Evolutionary conservation across 1,139 yeast species (phyloP), one percentile per base, ranked within the genome.

Genomic region (Zygoascus meyerae): DNA sequence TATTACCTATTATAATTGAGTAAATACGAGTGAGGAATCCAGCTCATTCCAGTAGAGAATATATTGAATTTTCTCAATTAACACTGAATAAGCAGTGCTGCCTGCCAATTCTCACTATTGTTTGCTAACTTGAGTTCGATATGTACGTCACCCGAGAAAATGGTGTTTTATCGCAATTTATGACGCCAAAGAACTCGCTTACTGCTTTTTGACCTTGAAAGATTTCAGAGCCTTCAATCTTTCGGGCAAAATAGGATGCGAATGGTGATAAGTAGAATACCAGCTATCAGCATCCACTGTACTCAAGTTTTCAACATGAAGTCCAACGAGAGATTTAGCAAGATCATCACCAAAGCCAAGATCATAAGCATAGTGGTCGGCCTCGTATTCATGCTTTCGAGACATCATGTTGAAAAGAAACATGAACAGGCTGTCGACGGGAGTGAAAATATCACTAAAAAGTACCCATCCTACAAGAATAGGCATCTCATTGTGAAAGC

Each of bases 191-290:
- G n/a, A 3, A 21, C n/a, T n/a, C n/a, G 7, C 4, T 34, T 43
- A 48, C 21, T 48, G 21, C 33, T 48, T 44, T 44, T 48, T 47
- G 45, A 48, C 43, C 12, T 48, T 49, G 46, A 55, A 53, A 48
- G 60, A 53, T 42, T 61, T 60, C 44, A 92, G 72, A 8, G 95
- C 95, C 40, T 70, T 64, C 57, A 92, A 74, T 71, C 98, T 82
- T 70, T 92, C 97, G 14, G 92, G 79, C 55, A 90, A 71, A 48
- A 87, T 83, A 44, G 98, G 98, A 61, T 92, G 98, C 43, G 92
- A 83, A 65, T 85, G 82, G 63, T 83, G 89, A 68, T 86, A 92
- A 38, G 95, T 83, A 29, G 95, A 84, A 67, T 81, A 92, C 57
- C 89, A 74, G 77, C 90, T 79, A 64, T 92, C 97, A 34, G 94